Evolutionary conservation across 352 stramenopile genomes (phyloP), one percentile per base, ranked within the genome.

Genomic region (Globisporangium sylvaticum): DNA sequence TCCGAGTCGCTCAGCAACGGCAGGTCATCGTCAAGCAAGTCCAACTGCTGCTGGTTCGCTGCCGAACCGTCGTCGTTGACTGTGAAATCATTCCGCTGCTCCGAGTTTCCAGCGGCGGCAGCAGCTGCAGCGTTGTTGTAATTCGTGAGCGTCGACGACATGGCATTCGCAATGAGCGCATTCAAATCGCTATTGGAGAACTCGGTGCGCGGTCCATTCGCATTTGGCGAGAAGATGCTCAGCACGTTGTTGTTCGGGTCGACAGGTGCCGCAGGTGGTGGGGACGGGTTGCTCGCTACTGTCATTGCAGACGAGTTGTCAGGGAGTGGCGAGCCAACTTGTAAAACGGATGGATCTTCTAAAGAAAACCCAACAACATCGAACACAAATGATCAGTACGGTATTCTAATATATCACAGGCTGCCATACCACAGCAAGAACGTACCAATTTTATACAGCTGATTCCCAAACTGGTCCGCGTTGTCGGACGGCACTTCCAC

Each of bases 21-120:
- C 14, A 95, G 68, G 3, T 94, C 85, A 42, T 90, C 84, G 20
- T 92, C 87, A 44, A 92, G 82, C 62, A 94, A 85, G 22, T 88
- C 80, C 55, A 91, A 58, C 24, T 48, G 39, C 39, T 48, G 39
- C 39, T 80, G 76, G 18, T 71, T 65, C 31, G 59, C 53, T n/a
- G 65, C 15, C 29, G 54, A 59, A 25, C 54, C 37, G 14, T 48
- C 27, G 42, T 20, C 9, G 31, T 34, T 32, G 29, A 9, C 1
- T 39, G 25, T 34, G 24, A 32, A 34, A 27, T 31, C 18, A 32
- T 64, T 50, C 10, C 22, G 58, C 12, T 64, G n/a, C 37, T 63
- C 22, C 7, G 10, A 24, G 24, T 42, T 59, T 3, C 27, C 50
- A 63, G 57, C 55, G 31, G 22, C 56, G 27, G 58, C 50, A 20